Evolutionary conservation across 2,329 filamentous ascomycete genomes (phyloP).

Genomic region (Drechslerella coelobrocha): DNA sequence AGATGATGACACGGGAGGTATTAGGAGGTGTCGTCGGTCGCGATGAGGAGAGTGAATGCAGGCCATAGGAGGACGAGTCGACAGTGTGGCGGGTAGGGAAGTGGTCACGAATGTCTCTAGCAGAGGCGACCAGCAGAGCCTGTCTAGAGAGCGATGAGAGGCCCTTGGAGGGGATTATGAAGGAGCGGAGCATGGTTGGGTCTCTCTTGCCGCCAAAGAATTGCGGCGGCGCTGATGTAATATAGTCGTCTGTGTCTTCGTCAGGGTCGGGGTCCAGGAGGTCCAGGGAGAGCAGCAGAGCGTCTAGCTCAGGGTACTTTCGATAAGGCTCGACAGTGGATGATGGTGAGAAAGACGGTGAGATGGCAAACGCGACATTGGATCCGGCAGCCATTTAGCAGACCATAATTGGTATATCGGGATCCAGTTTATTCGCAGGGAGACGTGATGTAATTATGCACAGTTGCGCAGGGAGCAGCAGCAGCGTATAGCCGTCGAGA

Average conservation of each 20-base stretch:
- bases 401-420: conserved; percentile 45
- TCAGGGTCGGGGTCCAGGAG: conserved; percentile 22
- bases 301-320: conserved; percentile 34
- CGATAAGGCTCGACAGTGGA: conserved; percentile 25
- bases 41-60: neutral
- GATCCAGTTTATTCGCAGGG: neutral
- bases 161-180: conserved; percentile 29
- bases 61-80: conserved; percentile 7
- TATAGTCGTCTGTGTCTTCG: neutral
- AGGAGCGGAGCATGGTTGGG: conserved; percentile 39
- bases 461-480: neutral
- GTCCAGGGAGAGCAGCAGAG: conserved; percentile 26
- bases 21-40: neutral
- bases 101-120: conserved; percentile 37
- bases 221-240: conserved; percentile 1
- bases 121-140: conserved; percentile 32
- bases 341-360: conserved; percentile 7
- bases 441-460: neutral
- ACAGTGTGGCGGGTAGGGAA: conserved; percentile 40
- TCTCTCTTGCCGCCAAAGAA: neutral
- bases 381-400: conserved; percentile 49
- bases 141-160: conserved; percentile 44
- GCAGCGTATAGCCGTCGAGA: too few relatives aligned
- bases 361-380: conserved; percentile 48
- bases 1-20: conserved; percentile 10